Evolutionary conservation across 2,329 filamentous ascomycete species (phyloP), one percentile per base, ranked within the genome.

Genomic region (Diaporthe citri): DNA sequence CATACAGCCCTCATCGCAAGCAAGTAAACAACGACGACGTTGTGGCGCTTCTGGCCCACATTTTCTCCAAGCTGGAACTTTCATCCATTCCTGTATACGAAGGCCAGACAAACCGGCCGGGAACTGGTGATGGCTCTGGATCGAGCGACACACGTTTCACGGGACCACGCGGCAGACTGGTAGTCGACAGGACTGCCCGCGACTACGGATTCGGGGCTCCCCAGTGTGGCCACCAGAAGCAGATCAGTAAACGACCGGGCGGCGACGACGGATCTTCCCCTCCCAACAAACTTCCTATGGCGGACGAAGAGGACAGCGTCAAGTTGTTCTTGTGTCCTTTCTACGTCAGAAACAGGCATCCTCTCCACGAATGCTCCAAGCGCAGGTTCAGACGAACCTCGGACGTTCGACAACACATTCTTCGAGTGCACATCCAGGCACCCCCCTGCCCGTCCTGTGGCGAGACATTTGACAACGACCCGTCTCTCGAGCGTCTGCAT

Each of bases 1-100:
- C 41, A 12, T 43, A 43, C 41, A 12, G 41, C 1, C 41, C 13
- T 12, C 0, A 43, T 5, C 41, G 41, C 41, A 43, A 43, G 17
- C 41, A 43, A 15, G 13, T 1, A 43, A 43, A 43, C 41, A 17
- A 6, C 13, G 6, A 43, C 1, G 13, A 17, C 13, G 1, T 15
- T 17, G 15, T 1, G 0, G 13, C 41, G 1, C 0, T 43, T 12
- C 15, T 43, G 0, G 13, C 41, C 41, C 1, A 43, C 17, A 6
- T 17, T 1, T 43, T 43, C 1, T 43, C 41, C 41, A 43, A 43
- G 41, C 41, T 43, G 15, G 0, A 17, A 1, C 13, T 43, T 15
- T 43, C 1, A 17, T 13, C 41, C 4, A 17, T 13, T 4, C 12
- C 15, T 43, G 41, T 12, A 1, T 1, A 43, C 41, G 4, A 43